Percentiles rank a stretch among this genome's conserved stretches.
These are phyloP conservation scores for Curvularia eragrostidis DNA, from an alignment of 2,329 filamentous ascomycete species.

Conservation along the genomic window DNA sequence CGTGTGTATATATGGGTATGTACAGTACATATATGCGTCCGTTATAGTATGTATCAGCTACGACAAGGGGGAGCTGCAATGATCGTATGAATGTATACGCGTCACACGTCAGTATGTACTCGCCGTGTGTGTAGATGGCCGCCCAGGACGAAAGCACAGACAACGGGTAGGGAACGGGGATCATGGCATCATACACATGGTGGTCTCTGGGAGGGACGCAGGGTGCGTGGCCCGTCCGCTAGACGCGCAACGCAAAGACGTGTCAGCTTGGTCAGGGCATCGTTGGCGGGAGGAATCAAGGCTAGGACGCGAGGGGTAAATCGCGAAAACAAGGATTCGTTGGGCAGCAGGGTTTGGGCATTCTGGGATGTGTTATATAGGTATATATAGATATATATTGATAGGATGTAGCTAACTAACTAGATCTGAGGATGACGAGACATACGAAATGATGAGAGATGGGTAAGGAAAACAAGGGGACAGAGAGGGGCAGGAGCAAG, in stretches of 20 bases:
- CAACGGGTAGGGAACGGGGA: not conserved
- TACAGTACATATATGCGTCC: not conserved
- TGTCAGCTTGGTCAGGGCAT: not conserved
- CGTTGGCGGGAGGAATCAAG: not conserved
- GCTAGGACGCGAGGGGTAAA: not conserved
- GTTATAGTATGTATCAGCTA: not conserved
- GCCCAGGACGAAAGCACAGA: not conserved
- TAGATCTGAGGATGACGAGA: not conserved
- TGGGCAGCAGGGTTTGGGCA: not conserved
- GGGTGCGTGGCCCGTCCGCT: not conserved
- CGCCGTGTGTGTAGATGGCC: not conserved
- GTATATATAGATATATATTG: not conserved
- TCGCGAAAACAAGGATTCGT: not conserved
- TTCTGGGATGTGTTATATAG: not conserved
- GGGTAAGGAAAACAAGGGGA: not conserved
- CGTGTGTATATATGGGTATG: not conserved
- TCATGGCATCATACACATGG: not conserved
- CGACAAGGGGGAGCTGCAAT: not conserved
- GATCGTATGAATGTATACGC: not conserved
- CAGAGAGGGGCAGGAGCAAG: not conserved
- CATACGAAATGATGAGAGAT: not conserved
- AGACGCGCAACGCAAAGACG: not conserved
- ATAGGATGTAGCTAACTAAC: not conserved
- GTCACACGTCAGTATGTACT: not conserved
- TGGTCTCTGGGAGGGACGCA: not conserved